A percentile compares a stretch with the other conserved stretches of the same genome.
These are phyloP conservation scores for Pachysandra terminalis DNA, from an alignment of 164 flowering plant species.

Conservation along the genomic window DNA sequence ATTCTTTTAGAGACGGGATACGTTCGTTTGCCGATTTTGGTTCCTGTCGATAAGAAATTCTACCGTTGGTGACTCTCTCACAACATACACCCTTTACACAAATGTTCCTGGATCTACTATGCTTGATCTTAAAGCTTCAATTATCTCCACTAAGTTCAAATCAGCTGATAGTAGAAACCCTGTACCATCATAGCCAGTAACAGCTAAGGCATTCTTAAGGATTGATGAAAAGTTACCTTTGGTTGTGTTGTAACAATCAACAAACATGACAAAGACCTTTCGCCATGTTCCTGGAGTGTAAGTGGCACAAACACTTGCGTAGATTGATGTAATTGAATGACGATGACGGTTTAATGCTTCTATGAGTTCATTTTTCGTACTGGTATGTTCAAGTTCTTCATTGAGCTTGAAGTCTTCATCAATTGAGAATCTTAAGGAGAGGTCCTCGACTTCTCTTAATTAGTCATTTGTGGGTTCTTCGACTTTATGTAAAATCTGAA, in stretches of 20 bases:
- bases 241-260: constrained; percentile 44
- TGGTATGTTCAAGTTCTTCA: constrained; percentile 47
- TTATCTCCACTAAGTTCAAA: too few relatives aligned
- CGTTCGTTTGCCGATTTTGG: too few relatives aligned
- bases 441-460: constrained; percentile 70
- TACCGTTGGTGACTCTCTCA: too few relatives aligned
- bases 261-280: constrained; percentile 47
- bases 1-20: too few relatives aligned
- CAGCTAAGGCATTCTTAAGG: too few relatives aligned
- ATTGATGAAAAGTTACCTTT: constrained; percentile 21
- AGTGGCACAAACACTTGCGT: constrained; percentile 19
- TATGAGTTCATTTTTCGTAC: constrained; percentile 50
- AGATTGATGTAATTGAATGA: constrained; percentile 17
- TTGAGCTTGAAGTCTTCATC: constrained; percentile 57
- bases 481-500: constrained; percentile 34
- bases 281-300: constrained; percentile 62
- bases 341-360: constrained; percentile 41
- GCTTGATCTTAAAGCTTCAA: too few relatives aligned
- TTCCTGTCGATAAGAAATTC: too few relatives aligned
- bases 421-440: constrained; percentile 64
- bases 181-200: too few relatives aligned
- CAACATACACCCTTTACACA: too few relatives aligned
- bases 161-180: too few relatives aligned
- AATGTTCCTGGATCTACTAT: too few relatives aligned
- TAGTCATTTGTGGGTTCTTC: constrained; percentile 84